These are phyloP conservation scores for Wickerhamomyces alni DNA, from an alignment of 805 yeast species.

Conservation along the genomic window DNA sequence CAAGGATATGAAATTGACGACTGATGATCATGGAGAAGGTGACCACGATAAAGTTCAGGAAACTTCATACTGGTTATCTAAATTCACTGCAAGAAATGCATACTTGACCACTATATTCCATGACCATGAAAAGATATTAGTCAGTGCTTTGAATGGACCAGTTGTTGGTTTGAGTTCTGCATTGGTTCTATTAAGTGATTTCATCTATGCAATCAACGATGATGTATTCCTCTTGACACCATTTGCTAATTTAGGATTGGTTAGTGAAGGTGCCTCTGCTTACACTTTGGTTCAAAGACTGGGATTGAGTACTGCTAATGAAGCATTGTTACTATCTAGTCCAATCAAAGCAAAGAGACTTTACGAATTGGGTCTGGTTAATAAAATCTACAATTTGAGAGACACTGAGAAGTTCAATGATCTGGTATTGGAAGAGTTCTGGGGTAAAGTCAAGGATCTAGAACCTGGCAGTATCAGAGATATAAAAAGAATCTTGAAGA, in stretches of 20 bases:
- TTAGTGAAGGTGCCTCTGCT: slow-evolving; percentile 75
- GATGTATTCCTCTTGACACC: slow-evolving; percentile 61
- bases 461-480: slow-evolving; percentile 37
- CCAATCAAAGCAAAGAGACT: slow-evolving; percentile 60
- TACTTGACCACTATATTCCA: slow-evolving; percentile 62
- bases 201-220: slow-evolving; percentile 61
- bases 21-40: slow-evolving; percentile 4
- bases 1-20: slow-evolving; percentile 22
- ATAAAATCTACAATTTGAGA: slow-evolving; percentile 43
- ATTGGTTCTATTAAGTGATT: slow-evolving; percentile 67
- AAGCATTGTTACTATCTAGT: slow-evolving; percentile 64
- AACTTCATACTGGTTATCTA: slow-evolving; percentile 42
- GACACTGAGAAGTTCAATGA: slow-evolving; percentile 43
- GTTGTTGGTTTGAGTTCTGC: slow-evolving; percentile 77
- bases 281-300: slow-evolving; percentile 62
- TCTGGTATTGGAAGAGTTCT: slow-evolving; percentile 34
- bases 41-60: slow-evolving; percentile 16
- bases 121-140: slow-evolving; percentile 65
- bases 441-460: slow-evolving; percentile 27
- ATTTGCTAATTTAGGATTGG: slow-evolving; percentile 76
- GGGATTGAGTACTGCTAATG: slow-evolving; percentile 68
- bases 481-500: slow-evolving; percentile 34
- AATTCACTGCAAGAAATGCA: slow-evolving; percentile 66
- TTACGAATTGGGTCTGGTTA: slow-evolving; percentile 51
- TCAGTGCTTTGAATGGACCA: slow-evolving; percentile 80